These are phyloP conservation scores for Conoideocrella luteorostrata DNA, from an alignment of 2,329 filamentous ascomycete species.

Conservation along the genomic window DNA sequence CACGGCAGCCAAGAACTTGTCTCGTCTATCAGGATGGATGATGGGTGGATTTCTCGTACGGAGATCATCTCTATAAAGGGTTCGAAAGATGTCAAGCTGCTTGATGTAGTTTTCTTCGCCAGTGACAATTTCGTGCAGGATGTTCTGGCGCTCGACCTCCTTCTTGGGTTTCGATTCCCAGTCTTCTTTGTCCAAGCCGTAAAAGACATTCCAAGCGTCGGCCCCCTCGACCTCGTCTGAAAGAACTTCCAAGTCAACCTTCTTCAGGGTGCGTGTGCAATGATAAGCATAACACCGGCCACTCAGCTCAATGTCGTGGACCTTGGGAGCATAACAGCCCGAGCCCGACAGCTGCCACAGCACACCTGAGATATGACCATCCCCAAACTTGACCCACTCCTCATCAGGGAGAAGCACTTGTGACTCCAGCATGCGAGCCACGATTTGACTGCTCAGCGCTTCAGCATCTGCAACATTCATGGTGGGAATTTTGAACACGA, in stretches of 20 bases:
- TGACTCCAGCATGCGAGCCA: slow-evolving; percentile 71
- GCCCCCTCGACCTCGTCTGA: slow-evolving; percentile 59
- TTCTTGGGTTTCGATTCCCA: slow-evolving; percentile 69
- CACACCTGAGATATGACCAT: slow-evolving; percentile 76
- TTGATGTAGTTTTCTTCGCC: slow-evolving; percentile 89
- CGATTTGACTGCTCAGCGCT: slow-evolving; percentile 69
- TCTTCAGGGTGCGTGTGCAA: slow-evolving; percentile 89
- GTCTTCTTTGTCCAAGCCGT: slow-evolving; percentile 72
- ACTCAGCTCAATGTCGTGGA: slow-evolving; percentile 64
- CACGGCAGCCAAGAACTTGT: slow-evolving; percentile 74
- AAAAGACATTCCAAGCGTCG: slow-evolving; percentile 86
- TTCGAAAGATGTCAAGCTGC: slow-evolving; percentile 77
- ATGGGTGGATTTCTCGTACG: slow-evolving; percentile 68
- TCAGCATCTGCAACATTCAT: slow-evolving; percentile 99
- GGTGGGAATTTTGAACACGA: slow-evolving; percentile 90
- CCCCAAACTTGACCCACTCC: slow-evolving; percentile 94
- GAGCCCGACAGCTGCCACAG: slow-evolving; percentile 87
- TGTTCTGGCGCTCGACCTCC: slow-evolving; percentile 88
- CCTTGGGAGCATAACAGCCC: slow-evolving; percentile 81
- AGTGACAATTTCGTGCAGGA: slow-evolving; percentile 89
- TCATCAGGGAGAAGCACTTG: slow-evolving; percentile 80
- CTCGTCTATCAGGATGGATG: slow-evolving; percentile 69
- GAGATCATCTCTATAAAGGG: slow-evolving; percentile 80
- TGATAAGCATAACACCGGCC: slow-evolving; percentile 90
- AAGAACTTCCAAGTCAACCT: slow-evolving; percentile 77